phyloP scores from a whole-genome alignment of 2,329 filamentous ascomycete species.

The Fusarium siculi region DNA sequence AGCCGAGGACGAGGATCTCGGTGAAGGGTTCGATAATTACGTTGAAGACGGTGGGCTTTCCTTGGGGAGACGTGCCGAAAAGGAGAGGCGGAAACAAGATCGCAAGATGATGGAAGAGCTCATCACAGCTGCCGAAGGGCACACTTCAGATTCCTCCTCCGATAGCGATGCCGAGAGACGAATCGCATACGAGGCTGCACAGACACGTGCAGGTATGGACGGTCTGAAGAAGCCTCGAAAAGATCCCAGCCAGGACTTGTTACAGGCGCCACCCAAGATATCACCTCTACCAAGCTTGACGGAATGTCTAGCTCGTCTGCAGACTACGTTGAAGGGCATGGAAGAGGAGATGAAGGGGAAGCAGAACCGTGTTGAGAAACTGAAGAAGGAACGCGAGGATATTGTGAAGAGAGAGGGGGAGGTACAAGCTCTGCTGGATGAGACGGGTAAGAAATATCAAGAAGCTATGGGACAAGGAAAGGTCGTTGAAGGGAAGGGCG shows the following conservation, averaged over 20 bases:
- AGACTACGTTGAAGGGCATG: slow-evolving; percentile 70
- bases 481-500: slow-evolving; percentile 34
- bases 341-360: slow-evolving; percentile 70
- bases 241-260: slow-evolving; percentile 50
- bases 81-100: slow-evolving; percentile 72
- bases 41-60: slow-evolving; percentile 85
- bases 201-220: slow-evolving; percentile 89
- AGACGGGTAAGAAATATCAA: slow-evolving; percentile 76
- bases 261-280: slow-evolving; percentile 76
- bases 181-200: slow-evolving; percentile 86
- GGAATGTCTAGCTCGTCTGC: slow-evolving; percentile 72
- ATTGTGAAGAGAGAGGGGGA: slow-evolving; percentile 77
- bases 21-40: slow-evolving; percentile 92
- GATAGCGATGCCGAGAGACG: slow-evolving; percentile 77
- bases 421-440: slow-evolving; percentile 82
- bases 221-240: slow-evolving; percentile 64
- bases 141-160: slow-evolving; percentile 69
- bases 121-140: slow-evolving; percentile 81
- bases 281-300: slow-evolving; percentile 80
- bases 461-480: slow-evolving; percentile 53
- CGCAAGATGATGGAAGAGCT: slow-evolving; percentile 84
- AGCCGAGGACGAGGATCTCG: slow-evolving; percentile 89
- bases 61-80: slow-evolving; percentile 81
- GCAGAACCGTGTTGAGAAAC: slow-evolving; percentile 70
- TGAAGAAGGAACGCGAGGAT: slow-evolving; percentile 75